Evolutionary conservation across 768 basidiomycete genomes (phyloP), one percentile per base, ranked within the genome.

Genomic region (Omphalotus guepiniiformis): DNA sequence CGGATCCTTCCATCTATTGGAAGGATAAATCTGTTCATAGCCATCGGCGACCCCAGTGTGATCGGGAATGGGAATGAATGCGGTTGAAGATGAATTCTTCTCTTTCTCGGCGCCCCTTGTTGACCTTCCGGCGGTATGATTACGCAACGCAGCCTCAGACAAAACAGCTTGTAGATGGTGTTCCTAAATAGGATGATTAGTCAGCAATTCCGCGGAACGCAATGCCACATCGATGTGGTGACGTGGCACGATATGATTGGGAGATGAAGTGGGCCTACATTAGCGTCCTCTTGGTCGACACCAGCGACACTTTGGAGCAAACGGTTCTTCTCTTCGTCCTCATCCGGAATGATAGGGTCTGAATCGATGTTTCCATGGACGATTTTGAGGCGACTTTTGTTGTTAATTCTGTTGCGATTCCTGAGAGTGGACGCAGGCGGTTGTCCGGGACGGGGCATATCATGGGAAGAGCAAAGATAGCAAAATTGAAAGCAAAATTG

Each of bases 1-100:
- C 1, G 94, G 84, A 56, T 95, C 90, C 53, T 72, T 76, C 85
- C 88, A 96, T 44, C 70, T 69, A 23, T 70, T 68, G 15, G 75
- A 49, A 5, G 81, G 80, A 58, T 97, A 96, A 28, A 93, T 70
- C 8, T 83, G 75, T 11, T 79, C 79, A 63, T 90, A 94, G 58
- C 91, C 83, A 26, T 79, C 76, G 48, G 88, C 83, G 55, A 87
- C 54, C 40, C 89, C 88, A 6, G 84, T 86, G 1, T 88, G 88
- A 61, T 93, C 91, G 0, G 96, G 94, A 3, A 88, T 95, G 2
- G 95, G 95, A 57, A 99, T 99, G 66, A 78, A 89, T 0, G 83
- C 85, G 46, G 77, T 72, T 43, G 76, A 74, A 51, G 57, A 49
- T 25, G 50, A 53, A 8, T 62, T 52, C 47, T 71, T 72, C 6